Evolutionary conservation across 2,329 filamentous ascomycete species (phyloP).

Genomic region (Diaporthe citrichinensis): DNA sequence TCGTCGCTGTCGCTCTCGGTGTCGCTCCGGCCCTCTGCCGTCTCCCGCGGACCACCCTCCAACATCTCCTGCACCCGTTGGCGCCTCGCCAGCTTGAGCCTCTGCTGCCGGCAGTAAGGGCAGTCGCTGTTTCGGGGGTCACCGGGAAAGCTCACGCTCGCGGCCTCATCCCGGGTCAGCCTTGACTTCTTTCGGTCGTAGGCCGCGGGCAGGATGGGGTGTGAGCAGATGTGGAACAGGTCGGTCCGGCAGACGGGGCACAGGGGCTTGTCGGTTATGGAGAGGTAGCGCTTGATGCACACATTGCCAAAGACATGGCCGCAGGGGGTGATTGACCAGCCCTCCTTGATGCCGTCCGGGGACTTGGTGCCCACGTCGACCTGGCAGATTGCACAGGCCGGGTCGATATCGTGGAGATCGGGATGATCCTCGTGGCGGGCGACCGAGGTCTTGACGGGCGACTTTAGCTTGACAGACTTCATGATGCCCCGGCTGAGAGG

Average conservation of each 20-base stretch:
- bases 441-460: conserved; percentile 39
- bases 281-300: conserved; percentile 43
- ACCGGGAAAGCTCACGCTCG: conserved; percentile 34
- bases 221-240: conserved; percentile 41
- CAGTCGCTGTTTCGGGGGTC: conserved; percentile 36
- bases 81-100: conserved; percentile 77
- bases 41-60: conserved; percentile 43
- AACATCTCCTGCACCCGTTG: conserved; percentile 71
- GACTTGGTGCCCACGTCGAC: conserved; percentile 41
- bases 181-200: conserved; percentile 40
- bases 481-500: conserved; percentile 32
- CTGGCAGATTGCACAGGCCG: conserved; percentile 41
- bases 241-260: conserved; percentile 43
- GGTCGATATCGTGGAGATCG: conserved; percentile 33
- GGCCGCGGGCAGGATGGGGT: conserved; percentile 38
- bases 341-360: conserved; percentile 41
- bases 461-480: conserved; percentile 38
- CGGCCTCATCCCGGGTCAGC: conserved; percentile 35
- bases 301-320: conserved; percentile 42
- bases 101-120: conserved; percentile 67
- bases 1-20: conserved; percentile 22
- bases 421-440: conserved; percentile 38
- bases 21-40: conserved; percentile 6
- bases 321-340: conserved; percentile 40
- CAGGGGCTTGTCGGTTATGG: conserved; percentile 42